Evolutionary conservation across 2,329 filamentous ascomycete genomes (phyloP), one percentile per base, ranked within the genome.

Genomic region (Bretziella fagacearum): DNA sequence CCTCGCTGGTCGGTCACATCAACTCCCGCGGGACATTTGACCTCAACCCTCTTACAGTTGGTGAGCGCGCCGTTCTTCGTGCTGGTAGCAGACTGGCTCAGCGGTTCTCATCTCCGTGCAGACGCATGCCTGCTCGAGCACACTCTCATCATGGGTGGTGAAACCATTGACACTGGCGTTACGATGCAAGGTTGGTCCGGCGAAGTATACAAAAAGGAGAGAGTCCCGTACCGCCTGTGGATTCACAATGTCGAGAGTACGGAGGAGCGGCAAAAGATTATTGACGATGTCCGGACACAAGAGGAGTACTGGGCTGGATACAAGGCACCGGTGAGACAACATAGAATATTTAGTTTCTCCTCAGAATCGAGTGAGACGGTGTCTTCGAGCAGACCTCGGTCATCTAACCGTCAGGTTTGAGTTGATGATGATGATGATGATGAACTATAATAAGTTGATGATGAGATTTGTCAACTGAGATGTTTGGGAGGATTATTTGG

Each of bases 171-270:
- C 42, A 63, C 65, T 46, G 64, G 63, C 0, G 58, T 56, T 47
- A 69, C 68, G 1, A 66, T 70, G 59, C 71, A 75, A 55, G 71
- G 72, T 1, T 74, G 71, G 70, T 70, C 71, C 1, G 68, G 64
- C 1, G 64, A 65, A 45, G 57, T 60, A 46, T 68, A 64, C 51
- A 55, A 53, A 17, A 59, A 56, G 2, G 46, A 44, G 20, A 44
- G 51, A 40, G 48, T 53, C 7, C 33, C 39, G 18, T 37, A 39
- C 23, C 11, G 22, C 13, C 1, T 29, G 15, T 37, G 32, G 32
- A 30, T 46, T 33, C 4, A 27, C 22, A 39, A 23, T 25, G 29
- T 30, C 23, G 17, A n/a, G 10, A 18, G 15, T 23, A 4, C 29
- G n/a, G 26, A 32, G 11, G 33, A 36, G 11, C 25, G 29, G 2